Evolutionary conservation across 2,329 filamentous ascomycete genomes (phyloP).

Genomic region (Periconia macrospinosa): DNA sequence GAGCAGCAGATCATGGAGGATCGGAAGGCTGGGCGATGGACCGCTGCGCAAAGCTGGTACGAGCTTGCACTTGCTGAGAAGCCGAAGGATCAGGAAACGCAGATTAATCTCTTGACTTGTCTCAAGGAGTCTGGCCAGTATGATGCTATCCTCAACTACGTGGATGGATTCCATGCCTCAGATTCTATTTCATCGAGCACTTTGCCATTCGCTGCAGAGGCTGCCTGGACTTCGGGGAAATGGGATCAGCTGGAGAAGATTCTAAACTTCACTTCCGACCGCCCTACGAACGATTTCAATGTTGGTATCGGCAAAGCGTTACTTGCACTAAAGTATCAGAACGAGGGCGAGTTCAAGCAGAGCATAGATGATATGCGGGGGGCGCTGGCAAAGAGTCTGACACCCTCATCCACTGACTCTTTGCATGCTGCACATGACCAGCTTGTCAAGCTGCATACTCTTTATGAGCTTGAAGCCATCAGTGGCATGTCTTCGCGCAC

Average conservation of each 20-base stretch:
- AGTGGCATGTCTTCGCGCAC: slow-evolving; percentile 48
- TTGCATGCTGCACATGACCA: slow-evolving; percentile 81
- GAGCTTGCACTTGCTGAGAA: slow-evolving; percentile 83
- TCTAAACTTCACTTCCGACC: slow-evolving; percentile 48
- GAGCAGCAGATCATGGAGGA: slow-evolving; percentile 93
- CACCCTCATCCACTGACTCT: slow-evolving; percentile 74
- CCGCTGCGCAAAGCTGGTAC: slow-evolving; percentile 96
- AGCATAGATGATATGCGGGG: slow-evolving; percentile 68
- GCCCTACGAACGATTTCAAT: slow-evolving; percentile 67
- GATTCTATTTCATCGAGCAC: slow-evolving; percentile 50
- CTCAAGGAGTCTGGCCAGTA: slow-evolving; percentile 95
- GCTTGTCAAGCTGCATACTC: slow-evolving; percentile 82
- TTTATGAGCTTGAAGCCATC: slow-evolving; percentile 85
- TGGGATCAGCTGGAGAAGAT: slow-evolving; percentile 77
- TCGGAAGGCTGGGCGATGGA: slow-evolving; percentile 89
- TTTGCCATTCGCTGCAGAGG: slow-evolving; percentile 84
- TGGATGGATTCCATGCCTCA: slow-evolving; percentile 69
- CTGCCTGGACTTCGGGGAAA: slow-evolving; percentile 84
- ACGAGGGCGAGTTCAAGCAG: slow-evolving; percentile 56
- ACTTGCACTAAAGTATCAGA: slow-evolving; percentile 59
- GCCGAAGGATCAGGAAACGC: slow-evolving; percentile 74
- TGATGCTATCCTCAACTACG: slow-evolving; percentile 82
- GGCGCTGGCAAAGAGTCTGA: slow-evolving; percentile 73
- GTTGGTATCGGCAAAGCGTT: slow-evolving; percentile 73
- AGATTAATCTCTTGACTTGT: slow-evolving; percentile 82